These are phyloP conservation scores for Bondarzewia mesenterica DNA, from an alignment of 1,284 basidiomycete genomes.

Conservation along the genomic window DNA sequence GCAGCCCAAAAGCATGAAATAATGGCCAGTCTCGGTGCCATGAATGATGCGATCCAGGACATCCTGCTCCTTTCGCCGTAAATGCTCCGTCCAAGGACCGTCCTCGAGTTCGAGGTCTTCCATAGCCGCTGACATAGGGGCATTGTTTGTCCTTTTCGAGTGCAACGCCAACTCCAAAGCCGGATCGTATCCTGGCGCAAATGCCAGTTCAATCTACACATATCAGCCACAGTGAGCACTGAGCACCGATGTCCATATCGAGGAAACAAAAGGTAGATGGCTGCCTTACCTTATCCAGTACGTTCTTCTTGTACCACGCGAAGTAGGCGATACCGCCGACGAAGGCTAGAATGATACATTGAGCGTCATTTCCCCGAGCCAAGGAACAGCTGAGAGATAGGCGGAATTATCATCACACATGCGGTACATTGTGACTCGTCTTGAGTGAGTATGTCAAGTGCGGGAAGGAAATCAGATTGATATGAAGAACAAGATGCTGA, in stretches of 20 bases:
- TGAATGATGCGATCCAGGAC: constrained; percentile 72
- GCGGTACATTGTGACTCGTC: too few species aligned
- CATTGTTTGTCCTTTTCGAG: constrained; percentile 21
- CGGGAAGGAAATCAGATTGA: too few species aligned
- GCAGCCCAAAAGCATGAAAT: constrained; percentile 69
- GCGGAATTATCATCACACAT: not conserved
- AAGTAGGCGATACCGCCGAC: constrained; percentile 67
- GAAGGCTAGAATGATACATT: constrained; percentile 37
- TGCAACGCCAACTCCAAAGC: constrained; percentile 64
- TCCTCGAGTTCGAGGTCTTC: constrained; percentile 34
- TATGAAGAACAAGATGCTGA: too few species aligned
- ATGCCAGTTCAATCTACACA: constrained; percentile 53
- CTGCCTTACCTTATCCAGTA: constrained; percentile 57
- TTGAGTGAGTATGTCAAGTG: too few species aligned
- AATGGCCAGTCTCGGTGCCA: constrained; percentile 64
- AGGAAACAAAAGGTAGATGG: not conserved
- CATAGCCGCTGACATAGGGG: constrained; percentile 11
- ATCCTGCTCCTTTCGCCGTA: constrained; percentile 67
- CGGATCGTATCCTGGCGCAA: constrained; percentile 64
- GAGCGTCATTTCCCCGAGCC: not conserved
- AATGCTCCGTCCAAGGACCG: constrained; percentile 46
- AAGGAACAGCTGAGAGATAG: not conserved
- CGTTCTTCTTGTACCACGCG: constrained; percentile 73
- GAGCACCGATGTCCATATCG: constrained; percentile 1
- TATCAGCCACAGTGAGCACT: not conserved